These are phyloP conservation scores for Rutstroemia sp. DNA, from an alignment of 2,329 filamentous ascomycete species.

Conservation along the genomic window DNA sequence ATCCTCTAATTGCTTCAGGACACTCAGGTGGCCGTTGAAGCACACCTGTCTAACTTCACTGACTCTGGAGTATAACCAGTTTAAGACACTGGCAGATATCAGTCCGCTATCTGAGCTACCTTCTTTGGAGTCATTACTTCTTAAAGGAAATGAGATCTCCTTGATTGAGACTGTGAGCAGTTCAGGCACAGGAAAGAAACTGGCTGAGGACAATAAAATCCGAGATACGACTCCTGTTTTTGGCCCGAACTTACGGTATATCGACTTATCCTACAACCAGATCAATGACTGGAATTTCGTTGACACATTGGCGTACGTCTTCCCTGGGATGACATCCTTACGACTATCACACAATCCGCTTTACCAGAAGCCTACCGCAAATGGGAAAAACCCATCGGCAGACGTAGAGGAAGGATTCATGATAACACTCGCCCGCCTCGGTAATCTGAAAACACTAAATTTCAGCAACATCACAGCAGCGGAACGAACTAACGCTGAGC, in stretches of 20 bases:
- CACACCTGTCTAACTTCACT: slow-evolving; percentile 45
- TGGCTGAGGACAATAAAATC: neutral
- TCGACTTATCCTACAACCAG: slow-evolving; percentile 69
- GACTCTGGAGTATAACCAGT: slow-evolving; percentile 65
- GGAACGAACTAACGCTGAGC: slow-evolving; percentile 81
- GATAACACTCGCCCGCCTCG: slow-evolving; percentile 73
- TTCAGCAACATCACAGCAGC: slow-evolving; percentile 62
- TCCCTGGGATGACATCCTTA: slow-evolving; percentile 68
- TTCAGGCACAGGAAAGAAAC: neutral
- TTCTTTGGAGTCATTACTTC: slow-evolving; percentile 51
- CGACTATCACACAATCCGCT: slow-evolving; percentile 83
- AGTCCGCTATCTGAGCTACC: slow-evolving; percentile 43
- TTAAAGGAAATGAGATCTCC: slow-evolving; percentile 72
- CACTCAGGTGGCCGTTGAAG: slow-evolving; percentile 37
- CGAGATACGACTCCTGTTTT: slow-evolving; percentile 14
- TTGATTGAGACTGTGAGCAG: slow-evolving; percentile 40
- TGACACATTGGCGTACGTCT: slow-evolving; percentile 55
- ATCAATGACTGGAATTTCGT: slow-evolving; percentile 67
- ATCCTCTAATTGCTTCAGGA: slow-evolving; percentile 50
- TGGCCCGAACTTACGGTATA: slow-evolving; percentile 34
- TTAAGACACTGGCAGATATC: slow-evolving; percentile 52
- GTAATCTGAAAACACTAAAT: slow-evolving; percentile 61
- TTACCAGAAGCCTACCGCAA: slow-evolving; percentile 41
- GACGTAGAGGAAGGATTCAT: slow-evolving; percentile 78
- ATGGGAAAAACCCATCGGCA: slow-evolving; percentile 33